Percentiles rank a stretch among this genome's conserved stretches.
Evolutionary conservation across 2,329 filamentous ascomycete species (phyloP).

Genomic region (Sporothrix dimorphospora): DNA sequence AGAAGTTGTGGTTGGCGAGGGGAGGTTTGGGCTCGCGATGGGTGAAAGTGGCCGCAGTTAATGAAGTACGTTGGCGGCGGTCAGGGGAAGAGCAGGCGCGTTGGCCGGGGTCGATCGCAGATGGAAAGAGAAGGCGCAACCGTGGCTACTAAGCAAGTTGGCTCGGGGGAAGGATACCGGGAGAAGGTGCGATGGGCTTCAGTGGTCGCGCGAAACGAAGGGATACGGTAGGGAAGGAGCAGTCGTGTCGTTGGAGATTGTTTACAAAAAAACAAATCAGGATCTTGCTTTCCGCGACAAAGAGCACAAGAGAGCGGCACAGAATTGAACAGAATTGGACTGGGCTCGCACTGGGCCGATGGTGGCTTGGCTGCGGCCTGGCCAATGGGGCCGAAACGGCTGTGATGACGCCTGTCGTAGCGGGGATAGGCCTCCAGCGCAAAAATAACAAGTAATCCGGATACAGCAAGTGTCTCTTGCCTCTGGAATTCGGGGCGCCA

Average conservation of each 20-base stretch:
- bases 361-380: constrained; percentile 16
- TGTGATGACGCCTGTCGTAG: constrained; percentile 17
- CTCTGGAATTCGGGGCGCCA: neutral
- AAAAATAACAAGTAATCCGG: neutral
- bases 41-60: neutral
- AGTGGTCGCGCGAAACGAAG: neutral
- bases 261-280: constrained; percentile 11
- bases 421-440: constrained; percentile 9
- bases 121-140: constrained; percentile 17
- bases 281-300: constrained; percentile 16
- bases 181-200: constrained; percentile 13
- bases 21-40: neutral
- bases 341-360: neutral
- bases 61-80: neutral
- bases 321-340: constrained; percentile 5
- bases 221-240: neutral
- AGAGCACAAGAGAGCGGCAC: neutral
- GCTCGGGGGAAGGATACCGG: neutral
- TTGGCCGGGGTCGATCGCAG: neutral
- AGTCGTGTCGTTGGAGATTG: neutral
- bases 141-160: neutral
- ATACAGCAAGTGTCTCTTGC: neutral
- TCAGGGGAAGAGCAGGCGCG: constrained; percentile 20
- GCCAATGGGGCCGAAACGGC: constrained; percentile 19
- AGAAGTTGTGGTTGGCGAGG: neutral